phyloP scores from a whole-genome alignment of 257 asterid species.

The Lavandula angustifolia region DNA sequence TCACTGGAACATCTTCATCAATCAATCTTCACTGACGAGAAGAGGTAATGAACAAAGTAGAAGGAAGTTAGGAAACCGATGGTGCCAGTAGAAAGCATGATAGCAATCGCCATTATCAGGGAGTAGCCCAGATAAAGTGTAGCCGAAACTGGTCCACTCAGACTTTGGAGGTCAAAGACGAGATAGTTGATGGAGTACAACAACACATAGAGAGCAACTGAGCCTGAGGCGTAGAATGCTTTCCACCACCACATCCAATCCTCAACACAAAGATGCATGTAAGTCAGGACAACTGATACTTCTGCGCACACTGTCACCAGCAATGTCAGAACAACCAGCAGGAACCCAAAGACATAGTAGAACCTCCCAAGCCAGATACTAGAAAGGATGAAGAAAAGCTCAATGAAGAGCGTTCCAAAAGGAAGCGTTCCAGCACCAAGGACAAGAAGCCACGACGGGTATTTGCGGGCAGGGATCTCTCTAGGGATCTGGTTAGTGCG shows the following conservation, averaged over 20 bases:
- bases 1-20: conserved; percentile 38
- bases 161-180: conserved; percentile 80
- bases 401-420: conserved; percentile 85
- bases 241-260: conserved; percentile 99
- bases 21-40: conserved; percentile 87
- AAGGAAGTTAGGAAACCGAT: conserved; percentile 82
- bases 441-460: conserved; percentile 84
- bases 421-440: conserved; percentile 94
- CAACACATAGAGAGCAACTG: conserved; percentile 78
- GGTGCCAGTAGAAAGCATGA: conserved; percentile 82
- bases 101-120: conserved; percentile 69
- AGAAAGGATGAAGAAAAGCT: conserved; percentile 84
- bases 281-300: conserved; percentile 79
- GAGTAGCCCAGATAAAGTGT: conserved; percentile 76
- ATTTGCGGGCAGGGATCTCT: conserved; percentile 77
- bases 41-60: conserved; percentile 79
- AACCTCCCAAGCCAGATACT: conserved; percentile 87
- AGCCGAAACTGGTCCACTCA: conserved; percentile 86
- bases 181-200: conserved; percentile 77
- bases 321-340: conserved; percentile 61
- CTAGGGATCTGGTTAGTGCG: conserved; percentile 83
- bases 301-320: conserved; percentile 77
- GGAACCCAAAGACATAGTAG: conserved; percentile 80
- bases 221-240: conserved; percentile 78
- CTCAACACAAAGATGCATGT: conserved; percentile 90